A percentile compares a stretch with the other conserved stretches of the same genome.
phyloP scores from a whole-genome alignment of 768 basidiomycete species.

The Pisolithus orientalis region DNA sequence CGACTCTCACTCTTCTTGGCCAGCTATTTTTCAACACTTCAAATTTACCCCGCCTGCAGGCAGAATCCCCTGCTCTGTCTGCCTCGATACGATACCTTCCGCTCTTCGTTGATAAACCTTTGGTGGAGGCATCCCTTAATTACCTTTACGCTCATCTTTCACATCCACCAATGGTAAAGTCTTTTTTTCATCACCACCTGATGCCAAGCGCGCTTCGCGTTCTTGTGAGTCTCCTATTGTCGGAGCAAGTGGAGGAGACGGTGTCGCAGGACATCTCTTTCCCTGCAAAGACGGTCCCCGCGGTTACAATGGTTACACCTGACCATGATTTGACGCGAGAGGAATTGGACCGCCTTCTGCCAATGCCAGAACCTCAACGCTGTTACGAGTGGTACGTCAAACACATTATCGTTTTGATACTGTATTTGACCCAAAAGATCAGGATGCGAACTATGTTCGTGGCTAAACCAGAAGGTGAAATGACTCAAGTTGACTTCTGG shows the following conservation, averaged over 20 bases:
- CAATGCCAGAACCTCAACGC: constrained; percentile 65
- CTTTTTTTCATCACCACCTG: constrained; percentile 64
- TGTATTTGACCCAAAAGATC: constrained; percentile 9
- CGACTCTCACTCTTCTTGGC: constrained; percentile 54
- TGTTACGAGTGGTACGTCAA: constrained; percentile 72
- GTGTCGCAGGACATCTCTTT: constrained; percentile 60
- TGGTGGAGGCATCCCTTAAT: constrained; percentile 68
- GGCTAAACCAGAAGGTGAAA: constrained; percentile 64
- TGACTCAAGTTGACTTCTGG: constrained; percentile 96
- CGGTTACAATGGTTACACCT: constrained; percentile 38
- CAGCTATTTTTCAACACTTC: constrained; percentile 54
- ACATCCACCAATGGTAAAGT: constrained; percentile 66
- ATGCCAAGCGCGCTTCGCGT: constrained; percentile 68
- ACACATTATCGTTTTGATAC: background rate
- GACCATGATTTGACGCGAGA: constrained; percentile 67
- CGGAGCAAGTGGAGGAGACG: constrained; percentile 67
- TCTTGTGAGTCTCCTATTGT: constrained; percentile 58
- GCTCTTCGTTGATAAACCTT: constrained; percentile 58
- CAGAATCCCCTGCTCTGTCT: constrained; percentile 53
- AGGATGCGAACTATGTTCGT: constrained; percentile 95
- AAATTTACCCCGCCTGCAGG: constrained; percentile 48
- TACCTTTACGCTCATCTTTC: constrained; percentile 74
- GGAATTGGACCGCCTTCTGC: constrained; percentile 55
- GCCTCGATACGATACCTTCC: constrained; percentile 70
- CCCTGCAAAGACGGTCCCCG: constrained; percentile 51